A percentile compares a stretch with the other conserved stretches of the same genome.
Conservation (phyloP, 495 filamentous ascomycete species). For the Cercophora samala region DNA sequence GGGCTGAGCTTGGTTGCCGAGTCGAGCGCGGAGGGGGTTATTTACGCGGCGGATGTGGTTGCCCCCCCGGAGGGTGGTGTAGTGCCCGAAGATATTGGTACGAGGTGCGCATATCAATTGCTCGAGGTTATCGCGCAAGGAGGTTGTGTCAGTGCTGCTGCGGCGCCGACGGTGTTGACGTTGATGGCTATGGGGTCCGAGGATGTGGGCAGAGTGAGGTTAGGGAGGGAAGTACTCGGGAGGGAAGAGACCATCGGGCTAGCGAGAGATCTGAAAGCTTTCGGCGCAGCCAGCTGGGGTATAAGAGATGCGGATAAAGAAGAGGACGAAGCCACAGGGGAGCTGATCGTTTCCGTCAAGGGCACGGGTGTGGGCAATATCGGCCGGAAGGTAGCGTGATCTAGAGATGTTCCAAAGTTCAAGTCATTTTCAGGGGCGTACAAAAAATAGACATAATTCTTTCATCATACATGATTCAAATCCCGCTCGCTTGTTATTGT, state of each 20-base stretch:
- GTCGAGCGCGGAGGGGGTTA: slow-evolving; percentile 69
- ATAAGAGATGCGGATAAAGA: slow-evolving; percentile 64
- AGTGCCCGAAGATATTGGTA: slow-evolving; percentile 86
- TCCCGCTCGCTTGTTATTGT: background rate
- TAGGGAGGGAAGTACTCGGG: slow-evolving; percentile 75
- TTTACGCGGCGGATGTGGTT: slow-evolving; percentile 84
- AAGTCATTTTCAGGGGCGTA: background rate
- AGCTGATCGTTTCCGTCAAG: slow-evolving; percentile 86
- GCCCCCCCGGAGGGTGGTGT: slow-evolving; percentile 76
- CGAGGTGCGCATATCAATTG: slow-evolving; percentile 81
- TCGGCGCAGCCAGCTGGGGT: slow-evolving; percentile 85
- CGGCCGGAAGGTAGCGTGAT: slow-evolving; percentile 83
- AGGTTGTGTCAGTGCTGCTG: slow-evolving; percentile 71
- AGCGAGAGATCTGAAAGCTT: slow-evolving; percentile 76
- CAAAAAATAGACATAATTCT: background rate
- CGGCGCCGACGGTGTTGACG: slow-evolving; percentile 67
- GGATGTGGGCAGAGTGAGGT: slow-evolving; percentile 53
- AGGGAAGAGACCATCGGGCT: slow-evolving; percentile 73
- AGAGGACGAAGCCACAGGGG: slow-evolving; percentile 57
- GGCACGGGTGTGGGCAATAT: slow-evolving; percentile 94
- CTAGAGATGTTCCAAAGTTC: background rate
- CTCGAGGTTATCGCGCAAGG: slow-evolving; percentile 77
- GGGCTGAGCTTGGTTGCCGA: slow-evolving; percentile 88
- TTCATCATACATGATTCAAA: background rate
- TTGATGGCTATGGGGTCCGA: slow-evolving; percentile 94